Evolutionary conservation across 1,284 basidiomycete species (phyloP).

Genomic region (Papiliotrema flavescens): DNA sequence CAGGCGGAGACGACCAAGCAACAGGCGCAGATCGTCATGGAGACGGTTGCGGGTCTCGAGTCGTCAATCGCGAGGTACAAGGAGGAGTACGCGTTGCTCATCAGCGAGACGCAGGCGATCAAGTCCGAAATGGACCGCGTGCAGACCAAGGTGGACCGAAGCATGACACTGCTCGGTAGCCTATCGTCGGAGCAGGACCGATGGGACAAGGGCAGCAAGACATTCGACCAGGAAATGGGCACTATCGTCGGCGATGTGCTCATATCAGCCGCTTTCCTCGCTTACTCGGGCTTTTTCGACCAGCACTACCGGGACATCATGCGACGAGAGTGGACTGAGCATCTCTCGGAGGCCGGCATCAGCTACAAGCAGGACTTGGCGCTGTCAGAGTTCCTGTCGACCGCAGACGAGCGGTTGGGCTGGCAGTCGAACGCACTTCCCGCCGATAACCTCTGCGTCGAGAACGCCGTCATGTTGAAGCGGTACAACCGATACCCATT

Average conservation of each 20-base stretch:
- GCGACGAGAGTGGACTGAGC: constrained; percentile 92
- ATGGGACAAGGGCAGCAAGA: constrained; percentile 93
- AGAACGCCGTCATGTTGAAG: constrained; percentile 99
- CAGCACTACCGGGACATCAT: constrained; percentile 96
- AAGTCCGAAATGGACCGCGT: constrained; percentile 98
- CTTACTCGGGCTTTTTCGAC: constrained; percentile 98
- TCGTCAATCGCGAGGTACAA: constrained; percentile 91
- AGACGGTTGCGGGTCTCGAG: constrained; percentile 91
- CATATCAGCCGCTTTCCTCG: constrained; percentile 92
- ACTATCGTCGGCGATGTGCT: constrained; percentile 97
- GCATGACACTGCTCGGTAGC: constrained; percentile 91
- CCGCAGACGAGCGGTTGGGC: constrained; percentile 89
- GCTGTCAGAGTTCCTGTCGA: constrained; percentile 92
- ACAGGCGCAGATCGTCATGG: constrained; percentile 82
- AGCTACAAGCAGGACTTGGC: constrained; percentile 90
- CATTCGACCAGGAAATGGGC: constrained; percentile 97
- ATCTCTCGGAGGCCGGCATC: constrained; percentile 84
- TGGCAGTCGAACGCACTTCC: constrained; percentile 96
- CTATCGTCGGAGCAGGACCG: constrained; percentile 90
- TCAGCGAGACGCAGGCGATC: constrained; percentile 96
- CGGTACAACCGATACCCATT: constrained; percentile 97
- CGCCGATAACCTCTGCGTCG: constrained; percentile 90
- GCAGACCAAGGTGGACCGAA: constrained; percentile 93
- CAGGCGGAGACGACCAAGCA: constrained; percentile 91
- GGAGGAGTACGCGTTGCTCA: constrained; percentile 94